Conservation (phyloP, 2,329 filamentous ascomycete genomes). For the Apiospora malaysiana region DNA sequence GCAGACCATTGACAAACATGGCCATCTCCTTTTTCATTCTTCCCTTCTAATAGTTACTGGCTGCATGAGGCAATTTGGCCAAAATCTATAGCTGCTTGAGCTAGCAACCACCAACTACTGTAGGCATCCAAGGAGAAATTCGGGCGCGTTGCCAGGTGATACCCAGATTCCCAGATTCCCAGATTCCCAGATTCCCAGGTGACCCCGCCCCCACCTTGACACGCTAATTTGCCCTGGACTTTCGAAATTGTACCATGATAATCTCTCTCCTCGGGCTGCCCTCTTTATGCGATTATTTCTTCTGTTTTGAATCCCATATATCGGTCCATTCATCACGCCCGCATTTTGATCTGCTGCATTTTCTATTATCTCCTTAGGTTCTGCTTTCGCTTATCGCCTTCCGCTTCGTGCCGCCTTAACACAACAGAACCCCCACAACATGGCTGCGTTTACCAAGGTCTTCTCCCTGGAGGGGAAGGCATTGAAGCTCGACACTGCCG, state of each 20-base stretch:
- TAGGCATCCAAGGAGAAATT: neutral
- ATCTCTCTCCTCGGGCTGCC: constrained; percentile 8
- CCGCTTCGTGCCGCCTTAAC: neutral
- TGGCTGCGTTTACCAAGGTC: constrained; percentile 60
- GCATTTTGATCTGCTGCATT: neutral
- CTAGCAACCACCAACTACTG: too few relatives aligned
- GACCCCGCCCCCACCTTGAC: constrained; percentile 14
- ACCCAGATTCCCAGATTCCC: neutral
- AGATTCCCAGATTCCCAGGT: too few relatives aligned
- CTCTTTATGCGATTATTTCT: constrained; percentile 2
- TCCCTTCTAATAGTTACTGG: too few relatives aligned
- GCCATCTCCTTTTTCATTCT: neutral
- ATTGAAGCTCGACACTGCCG: constrained; percentile 88
- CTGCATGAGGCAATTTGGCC: neutral
- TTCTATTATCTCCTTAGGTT: constrained; percentile 4
- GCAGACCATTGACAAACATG: neutral
- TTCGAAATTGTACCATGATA: constrained; percentile 16
- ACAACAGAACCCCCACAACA: constrained; percentile 54
- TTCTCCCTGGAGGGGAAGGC: constrained; percentile 93
- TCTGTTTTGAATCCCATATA: constrained; percentile 10
- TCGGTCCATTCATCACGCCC: neutral
- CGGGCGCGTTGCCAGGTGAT: constrained; percentile 11
- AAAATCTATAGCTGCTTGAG: neutral
- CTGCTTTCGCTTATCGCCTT: constrained; percentile 2
- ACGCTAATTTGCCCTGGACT: constrained; percentile 8